These are phyloP conservation scores for Albophoma yamanashiensis DNA, from an alignment of 2,329 filamentous ascomycete species.

Conservation along the genomic window DNA sequence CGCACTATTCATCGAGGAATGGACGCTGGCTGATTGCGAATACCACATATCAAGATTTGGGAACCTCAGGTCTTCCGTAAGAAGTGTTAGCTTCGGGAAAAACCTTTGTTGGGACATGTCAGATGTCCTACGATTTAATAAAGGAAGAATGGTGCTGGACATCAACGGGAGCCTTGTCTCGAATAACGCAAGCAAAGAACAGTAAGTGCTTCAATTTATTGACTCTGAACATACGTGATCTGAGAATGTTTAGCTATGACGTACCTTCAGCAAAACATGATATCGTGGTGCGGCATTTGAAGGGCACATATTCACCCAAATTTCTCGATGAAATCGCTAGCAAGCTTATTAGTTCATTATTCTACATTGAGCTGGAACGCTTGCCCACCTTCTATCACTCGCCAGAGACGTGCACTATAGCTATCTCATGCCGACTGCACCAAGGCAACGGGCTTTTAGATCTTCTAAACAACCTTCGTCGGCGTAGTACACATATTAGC, in stretches of 20 bases:
- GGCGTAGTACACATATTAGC: not conserved
- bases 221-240: not conserved
- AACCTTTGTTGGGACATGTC: not conserved
- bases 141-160: not conserved
- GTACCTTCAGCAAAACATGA: not conserved
- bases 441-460: slow-evolving; percentile 1
- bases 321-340: not conserved
- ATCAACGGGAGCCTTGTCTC: not conserved
- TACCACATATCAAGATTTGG: not conserved
- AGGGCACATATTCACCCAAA: not conserved
- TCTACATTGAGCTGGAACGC: slow-evolving; percentile 2
- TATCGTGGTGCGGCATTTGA: not conserved
- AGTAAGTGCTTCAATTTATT: not conserved
- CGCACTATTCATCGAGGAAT: not conserved
- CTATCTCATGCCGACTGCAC: not conserved
- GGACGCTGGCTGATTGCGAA: not conserved
- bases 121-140: not conserved
- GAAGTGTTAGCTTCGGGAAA: not conserved
- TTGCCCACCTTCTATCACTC: slow-evolving; percentile 1
- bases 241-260: not conserved
- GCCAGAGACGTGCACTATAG: not conserved
- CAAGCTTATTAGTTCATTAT: not conserved
- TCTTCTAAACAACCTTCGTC: not conserved
- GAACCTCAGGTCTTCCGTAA: not conserved
- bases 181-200: not conserved